Base-by-base conservation (phyloP, 2,329 filamentous ascomycete genomes). In the Pseudogymnoascus sp. region DNA sequence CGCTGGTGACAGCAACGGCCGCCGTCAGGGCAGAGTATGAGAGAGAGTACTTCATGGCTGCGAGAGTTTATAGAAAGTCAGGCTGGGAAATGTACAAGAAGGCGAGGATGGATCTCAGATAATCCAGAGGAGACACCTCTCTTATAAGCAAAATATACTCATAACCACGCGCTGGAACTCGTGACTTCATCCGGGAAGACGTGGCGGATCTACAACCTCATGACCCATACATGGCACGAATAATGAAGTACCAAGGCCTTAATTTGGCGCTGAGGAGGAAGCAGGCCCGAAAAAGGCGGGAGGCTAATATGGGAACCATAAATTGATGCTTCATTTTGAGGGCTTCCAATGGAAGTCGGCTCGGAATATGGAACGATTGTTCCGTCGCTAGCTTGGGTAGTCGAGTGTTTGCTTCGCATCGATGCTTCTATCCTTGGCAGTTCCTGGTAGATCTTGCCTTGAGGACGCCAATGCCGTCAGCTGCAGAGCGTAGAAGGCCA, bases 171-270 rank as follows among this genome's bases (percentile, higher is more conserved):
- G n/a, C 47, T 12, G n/a, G 5, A 5, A 32, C 28, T 11, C n/a
- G 47, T 54, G 47, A 54, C 4, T 54, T 18, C 25, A 18, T 54
- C 28, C 47, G 47, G 47, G 47, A 54, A 18, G 47, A 18, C 28
- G 47, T 54, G 47, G 47, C 47, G 47, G 47, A 54, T 54, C 47
- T 54, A 32, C 47, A 54, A 18, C 47, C n/a, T 54, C 47, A 32
- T 54, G 43, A 30, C 25, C 43, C 43, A 50, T 50, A 50, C n/a
- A 8, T 50, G 43, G 43, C 43, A 6, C n/a, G 25, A 11, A 30
- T 7, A 30, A 50, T 14, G 25, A 30, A 16, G n/a, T 50, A 41
- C 43, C 22, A 28, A 50, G 25, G 25, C 43, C n/a, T 32, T 32
- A n/a, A 54, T 54, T 12, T 54, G 47, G n/a, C 28, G 2, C n/a